A percentile compares a stretch with the other conserved stretches of the same genome.
Conservation (phyloP, 129 eudicot genomes). For the Centaurea solstitialis region DNA sequence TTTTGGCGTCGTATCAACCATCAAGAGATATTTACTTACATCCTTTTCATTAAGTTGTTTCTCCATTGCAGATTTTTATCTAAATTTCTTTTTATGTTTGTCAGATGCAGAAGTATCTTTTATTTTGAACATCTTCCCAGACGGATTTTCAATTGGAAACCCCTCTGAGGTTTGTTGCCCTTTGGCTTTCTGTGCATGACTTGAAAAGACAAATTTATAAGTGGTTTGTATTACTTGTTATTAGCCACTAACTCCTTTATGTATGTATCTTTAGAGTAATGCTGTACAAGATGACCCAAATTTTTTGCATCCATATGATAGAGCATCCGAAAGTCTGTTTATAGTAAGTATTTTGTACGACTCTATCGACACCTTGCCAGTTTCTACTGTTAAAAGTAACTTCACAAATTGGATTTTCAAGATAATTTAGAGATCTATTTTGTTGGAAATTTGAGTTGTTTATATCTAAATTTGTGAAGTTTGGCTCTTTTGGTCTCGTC, state of each 20-base stretch:
- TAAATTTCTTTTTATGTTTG: slow-evolving; percentile 7
- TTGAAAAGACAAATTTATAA: not conserved
- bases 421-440: not conserved
- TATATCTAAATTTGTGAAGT: not conserved
- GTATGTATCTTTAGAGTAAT: slow-evolving; percentile 3
- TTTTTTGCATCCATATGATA: slow-evolving; percentile 35
- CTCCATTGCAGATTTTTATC: not conserved
- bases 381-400: not conserved
- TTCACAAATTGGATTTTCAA: not conserved
- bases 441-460: not conserved
- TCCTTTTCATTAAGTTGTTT: not conserved
- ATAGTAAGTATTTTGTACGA: slow-evolving; percentile 27
- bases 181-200: not conserved
- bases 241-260: slow-evolving; percentile 4
- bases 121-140: slow-evolving; percentile 33
- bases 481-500: not conserved
- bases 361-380: not conserved
- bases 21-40: not conserved
- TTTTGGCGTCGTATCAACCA: slow-evolving; percentile 3
- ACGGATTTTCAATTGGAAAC: slow-evolving; percentile 32
- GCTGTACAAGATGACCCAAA: slow-evolving; percentile 10
- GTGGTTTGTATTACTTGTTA: not conserved
- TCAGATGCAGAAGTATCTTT: slow-evolving; percentile 54
- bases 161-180: slow-evolving; percentile 34
- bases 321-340: slow-evolving; percentile 29